Conservation (phyloP, 2,329 filamentous ascomycete species). For the Monilinia vaccinii-corymbosi region DNA sequence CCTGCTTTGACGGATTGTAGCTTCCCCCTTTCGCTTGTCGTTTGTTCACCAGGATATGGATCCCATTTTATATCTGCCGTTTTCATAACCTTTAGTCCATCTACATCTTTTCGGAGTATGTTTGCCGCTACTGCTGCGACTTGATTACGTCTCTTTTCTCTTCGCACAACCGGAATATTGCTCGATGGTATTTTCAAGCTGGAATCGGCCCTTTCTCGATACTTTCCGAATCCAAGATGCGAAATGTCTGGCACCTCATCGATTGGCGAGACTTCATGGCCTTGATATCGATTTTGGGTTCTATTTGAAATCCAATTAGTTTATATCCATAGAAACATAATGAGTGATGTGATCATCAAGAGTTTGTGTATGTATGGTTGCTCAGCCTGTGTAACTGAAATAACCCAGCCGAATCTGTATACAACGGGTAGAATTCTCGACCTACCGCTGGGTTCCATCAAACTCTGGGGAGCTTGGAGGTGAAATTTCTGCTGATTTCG, state of each 20-base stretch:
- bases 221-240: conserved; percentile 14
- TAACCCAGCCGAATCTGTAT: neutral
- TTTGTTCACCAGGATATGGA: conserved; percentile 57
- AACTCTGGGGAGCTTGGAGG: conserved; percentile 36
- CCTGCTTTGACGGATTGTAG: conserved; percentile 48
- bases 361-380: neutral
- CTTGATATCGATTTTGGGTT: conserved; percentile 15
- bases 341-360: neutral
- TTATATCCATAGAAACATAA: neutral
- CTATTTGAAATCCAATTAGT: conserved; percentile 11
- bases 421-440: conserved; percentile 12
- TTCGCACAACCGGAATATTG: conserved; percentile 28
- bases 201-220: conserved; percentile 6
- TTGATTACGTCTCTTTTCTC: conserved; percentile 27
- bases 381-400: neutral
- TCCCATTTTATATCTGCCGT: conserved; percentile 48
- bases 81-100: conserved; percentile 16
- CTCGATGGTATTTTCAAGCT: conserved; percentile 17
- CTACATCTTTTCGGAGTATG: conserved; percentile 21
- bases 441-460: conserved; percentile 21
- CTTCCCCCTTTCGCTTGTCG: conserved; percentile 45
- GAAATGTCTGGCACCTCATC: conserved; percentile 28
- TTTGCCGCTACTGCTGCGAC: conserved; percentile 22
- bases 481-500: conserved; percentile 31
- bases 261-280: conserved; percentile 35